A percentile compares a stretch with the other conserved stretches of the same genome.
phyloP scores from a whole-genome alignment of 257 asterid genomes.

The Solanum arcanum region DNA sequence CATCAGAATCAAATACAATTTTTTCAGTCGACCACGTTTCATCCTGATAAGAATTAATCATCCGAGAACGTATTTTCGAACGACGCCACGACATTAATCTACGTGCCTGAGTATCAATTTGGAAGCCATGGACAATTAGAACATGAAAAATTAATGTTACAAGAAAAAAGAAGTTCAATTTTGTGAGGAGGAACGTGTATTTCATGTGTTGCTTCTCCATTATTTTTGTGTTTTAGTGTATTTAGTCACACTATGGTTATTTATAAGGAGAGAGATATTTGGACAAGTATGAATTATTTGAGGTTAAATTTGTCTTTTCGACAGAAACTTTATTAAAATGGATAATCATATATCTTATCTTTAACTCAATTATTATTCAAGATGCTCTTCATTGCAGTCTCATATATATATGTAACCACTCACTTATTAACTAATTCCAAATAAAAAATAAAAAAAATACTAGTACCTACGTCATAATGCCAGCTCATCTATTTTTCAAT shows the following conservation, averaged over 20 bases:
- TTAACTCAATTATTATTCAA: neutral
- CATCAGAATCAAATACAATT: neutral
- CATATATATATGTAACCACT: neutral
- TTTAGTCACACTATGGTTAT: neutral
- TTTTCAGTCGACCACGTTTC: neutral
- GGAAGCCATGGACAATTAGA: constrained; percentile 5
- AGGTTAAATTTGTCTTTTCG: neutral
- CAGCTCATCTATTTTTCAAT: neutral
- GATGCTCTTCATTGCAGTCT: neutral
- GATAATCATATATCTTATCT: neutral
- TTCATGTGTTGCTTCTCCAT: constrained; percentile 9
- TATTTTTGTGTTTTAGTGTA: neutral
- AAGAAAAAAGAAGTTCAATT: constrained; percentile 1
- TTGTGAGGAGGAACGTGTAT: neutral
- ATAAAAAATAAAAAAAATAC: neutral
- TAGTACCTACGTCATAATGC: neutral
- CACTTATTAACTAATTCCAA: neutral
- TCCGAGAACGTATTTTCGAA: neutral
- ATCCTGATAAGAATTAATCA: neutral
- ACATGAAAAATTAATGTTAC: neutral
- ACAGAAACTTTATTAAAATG: neutral
- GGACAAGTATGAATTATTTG: neutral
- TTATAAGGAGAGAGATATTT: neutral
- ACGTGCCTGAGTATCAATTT: constrained; percentile 12
- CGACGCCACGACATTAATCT: constrained; percentile 17